Base-by-base conservation (phyloP, 768 basidiomycete genomes). In the Tylopilus cervinicoccineus region DNA sequence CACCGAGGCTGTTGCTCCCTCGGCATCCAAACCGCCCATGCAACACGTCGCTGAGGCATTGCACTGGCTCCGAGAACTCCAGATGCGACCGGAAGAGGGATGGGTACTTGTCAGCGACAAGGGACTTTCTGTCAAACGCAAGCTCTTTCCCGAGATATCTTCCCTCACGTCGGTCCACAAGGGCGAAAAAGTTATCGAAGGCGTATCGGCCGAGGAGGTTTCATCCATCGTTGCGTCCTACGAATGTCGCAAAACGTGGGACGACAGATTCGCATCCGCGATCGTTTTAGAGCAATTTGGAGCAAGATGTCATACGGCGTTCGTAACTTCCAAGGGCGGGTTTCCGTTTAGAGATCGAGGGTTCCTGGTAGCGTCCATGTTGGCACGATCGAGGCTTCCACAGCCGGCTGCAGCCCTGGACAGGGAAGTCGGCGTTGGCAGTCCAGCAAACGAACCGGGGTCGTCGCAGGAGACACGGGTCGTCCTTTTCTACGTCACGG, bases 331-430 rank as follows among this genome's bases (percentile, higher is more conserved):
- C 28, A 92, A 86, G 60, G 83, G 84, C 24, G 83, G 85, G 0
- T 93, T 96, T 63, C 93, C 94, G 5, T 95, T 96, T 70, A 78
- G 92, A 39, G 90, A 91, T 58, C 75, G 96, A 26, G 89, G 90
- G 2, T 91, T 96, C 65, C 83, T 88, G 57, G 63, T 92, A 2
- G 84, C 93, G 5, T 84, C 77, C n/a, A 73, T 88, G 12, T 68
- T 82, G 36, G 91, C 91, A n/a, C 76, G 85, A 26, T 71, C 73
- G 5, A 70, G 69, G 55, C 61, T 70, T 14, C 64, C 68, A 24
- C 69, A 67, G 6, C 65, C 57, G 44, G 48, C n/a, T n/a, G n/a
- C 55, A 11, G 50, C 71, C 2, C 72, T 75, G 10, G 69, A 77
- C 32, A 64, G 79, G 44, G 74, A 63, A 33, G 73, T 71, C 3